A percentile compares a stretch with the other conserved stretches of the same genome.
These are phyloP conservation scores for Aureobasidium lini DNA, from an alignment of 2,329 filamentous ascomycete species.

Conservation along the genomic window DNA sequence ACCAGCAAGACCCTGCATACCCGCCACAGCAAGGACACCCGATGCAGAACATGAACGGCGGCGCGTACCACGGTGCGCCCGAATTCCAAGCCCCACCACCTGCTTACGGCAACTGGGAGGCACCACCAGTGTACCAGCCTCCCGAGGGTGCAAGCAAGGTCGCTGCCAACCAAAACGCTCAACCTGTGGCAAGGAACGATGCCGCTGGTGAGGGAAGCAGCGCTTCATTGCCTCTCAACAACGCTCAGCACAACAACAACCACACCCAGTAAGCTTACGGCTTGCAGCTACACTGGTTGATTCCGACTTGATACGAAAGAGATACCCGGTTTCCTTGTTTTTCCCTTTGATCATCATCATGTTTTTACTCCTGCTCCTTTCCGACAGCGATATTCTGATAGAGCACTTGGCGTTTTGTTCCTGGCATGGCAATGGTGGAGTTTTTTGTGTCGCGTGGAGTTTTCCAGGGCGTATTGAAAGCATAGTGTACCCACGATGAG, in stretches of 20 bases:
- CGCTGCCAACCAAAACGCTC: slow-evolving; percentile 26
- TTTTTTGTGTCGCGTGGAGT: background rate
- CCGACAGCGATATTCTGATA: background rate
- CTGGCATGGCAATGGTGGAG: background rate
- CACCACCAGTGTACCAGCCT: slow-evolving; percentile 29
- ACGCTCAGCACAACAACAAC: background rate
- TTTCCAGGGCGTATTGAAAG: background rate
- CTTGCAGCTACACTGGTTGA: background rate
- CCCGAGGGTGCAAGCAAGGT: slow-evolving; percentile 28
- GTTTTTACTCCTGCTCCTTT: background rate
- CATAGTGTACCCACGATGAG: background rate
- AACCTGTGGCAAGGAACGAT: background rate
- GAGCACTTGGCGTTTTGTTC: background rate
- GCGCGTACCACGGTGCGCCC: slow-evolving; percentile 8
- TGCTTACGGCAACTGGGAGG: slow-evolving; percentile 26
- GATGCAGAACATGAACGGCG: slow-evolving; percentile 14
- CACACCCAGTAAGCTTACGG: background rate
- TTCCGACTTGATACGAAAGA: background rate
- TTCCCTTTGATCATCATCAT: background rate
- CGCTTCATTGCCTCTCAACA: background rate
- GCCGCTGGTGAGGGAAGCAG: slow-evolving; percentile 8
- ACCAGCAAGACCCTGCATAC: slow-evolving; percentile 18
- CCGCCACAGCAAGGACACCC: slow-evolving; percentile 19
- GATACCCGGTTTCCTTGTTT: slow-evolving; percentile 5
- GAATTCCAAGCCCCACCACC: slow-evolving; percentile 25